Evolutionary conservation across 306 rosid species (phyloP).

Genomic region (Vigna radiata): DNA sequence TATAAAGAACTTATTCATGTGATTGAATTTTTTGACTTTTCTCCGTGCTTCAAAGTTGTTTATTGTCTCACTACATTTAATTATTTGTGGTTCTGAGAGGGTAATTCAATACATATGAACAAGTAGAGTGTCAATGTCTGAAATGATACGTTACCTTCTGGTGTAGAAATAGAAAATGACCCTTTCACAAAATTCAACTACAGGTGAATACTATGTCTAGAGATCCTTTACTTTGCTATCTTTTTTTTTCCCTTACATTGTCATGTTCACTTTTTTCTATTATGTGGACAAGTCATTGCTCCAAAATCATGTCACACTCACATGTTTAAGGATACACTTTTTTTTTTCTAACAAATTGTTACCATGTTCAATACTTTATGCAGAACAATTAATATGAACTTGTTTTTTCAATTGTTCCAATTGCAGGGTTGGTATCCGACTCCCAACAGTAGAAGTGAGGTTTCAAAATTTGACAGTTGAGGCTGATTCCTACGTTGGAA

Average conservation of each 20-base stretch:
- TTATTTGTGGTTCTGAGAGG: neutral
- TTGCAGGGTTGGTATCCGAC: slow-evolving; percentile 83
- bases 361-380: neutral
- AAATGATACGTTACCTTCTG: neutral
- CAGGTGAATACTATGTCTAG: too few species aligned
- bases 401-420: neutral
- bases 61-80: neutral
- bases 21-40: neutral
- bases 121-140: neutral
- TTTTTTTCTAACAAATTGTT: neutral
- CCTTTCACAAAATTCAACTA: neutral
- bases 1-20: neutral
- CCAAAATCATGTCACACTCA: neutral
- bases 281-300: neutral
- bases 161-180: neutral
- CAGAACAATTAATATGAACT: neutral
- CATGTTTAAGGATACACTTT: neutral
- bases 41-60: neutral
- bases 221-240: too few species aligned
- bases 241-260: neutral
- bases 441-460: slow-evolving; percentile 89
- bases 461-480: slow-evolving; percentile 68
- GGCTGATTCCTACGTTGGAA: slow-evolving; percentile 75
- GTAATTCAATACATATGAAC: neutral
- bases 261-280: neutral